A percentile compares a stretch with the other conserved stretches of the same genome.
Conservation (phyloP, 257 asterid species). For the Solanum chilense region DNA sequence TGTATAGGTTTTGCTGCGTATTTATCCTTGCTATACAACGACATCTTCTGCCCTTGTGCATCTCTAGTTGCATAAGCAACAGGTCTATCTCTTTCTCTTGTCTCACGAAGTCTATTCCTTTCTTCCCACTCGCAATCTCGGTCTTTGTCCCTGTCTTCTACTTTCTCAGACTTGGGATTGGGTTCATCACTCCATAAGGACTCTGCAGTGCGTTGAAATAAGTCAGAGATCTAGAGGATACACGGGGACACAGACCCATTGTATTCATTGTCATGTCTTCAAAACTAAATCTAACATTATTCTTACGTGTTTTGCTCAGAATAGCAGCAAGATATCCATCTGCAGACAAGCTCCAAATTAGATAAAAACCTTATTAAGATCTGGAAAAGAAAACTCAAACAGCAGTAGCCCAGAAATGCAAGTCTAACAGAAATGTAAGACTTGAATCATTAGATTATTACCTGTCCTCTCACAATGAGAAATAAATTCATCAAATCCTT, state of each 20-base stretch:
- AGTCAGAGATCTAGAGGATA: not conserved
- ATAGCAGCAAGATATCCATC: constrained; percentile 5
- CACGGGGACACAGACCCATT: not conserved
- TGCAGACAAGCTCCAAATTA: not conserved
- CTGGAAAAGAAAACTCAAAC: constrained; percentile 1
- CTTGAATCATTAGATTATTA: constrained; percentile 12
- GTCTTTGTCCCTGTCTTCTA: constrained; percentile 9
- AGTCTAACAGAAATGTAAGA: not conserved
- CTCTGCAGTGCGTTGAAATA: not conserved
- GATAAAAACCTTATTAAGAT: not conserved
- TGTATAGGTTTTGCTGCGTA: constrained; percentile 68
- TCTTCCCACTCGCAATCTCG: constrained; percentile 14
- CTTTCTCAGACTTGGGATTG: not conserved
- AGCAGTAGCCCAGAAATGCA: not conserved
- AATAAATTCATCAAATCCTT: constrained; percentile 47
- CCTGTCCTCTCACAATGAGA: constrained; percentile 41
- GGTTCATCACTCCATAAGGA: constrained; percentile 7
- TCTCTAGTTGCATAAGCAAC: constrained; percentile 3
- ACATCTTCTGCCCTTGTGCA: constrained; percentile 35
- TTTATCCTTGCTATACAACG: constrained; percentile 63
- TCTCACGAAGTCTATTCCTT: not conserved
- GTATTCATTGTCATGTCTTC: not conserved
- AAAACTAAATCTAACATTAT: not conserved
- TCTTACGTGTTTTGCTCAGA: not conserved
- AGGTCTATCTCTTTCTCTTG: constrained; percentile 6